Base-by-base conservation (phyloP, 352 stramenopile genomes). In the Globisporangium parvum region DNA sequence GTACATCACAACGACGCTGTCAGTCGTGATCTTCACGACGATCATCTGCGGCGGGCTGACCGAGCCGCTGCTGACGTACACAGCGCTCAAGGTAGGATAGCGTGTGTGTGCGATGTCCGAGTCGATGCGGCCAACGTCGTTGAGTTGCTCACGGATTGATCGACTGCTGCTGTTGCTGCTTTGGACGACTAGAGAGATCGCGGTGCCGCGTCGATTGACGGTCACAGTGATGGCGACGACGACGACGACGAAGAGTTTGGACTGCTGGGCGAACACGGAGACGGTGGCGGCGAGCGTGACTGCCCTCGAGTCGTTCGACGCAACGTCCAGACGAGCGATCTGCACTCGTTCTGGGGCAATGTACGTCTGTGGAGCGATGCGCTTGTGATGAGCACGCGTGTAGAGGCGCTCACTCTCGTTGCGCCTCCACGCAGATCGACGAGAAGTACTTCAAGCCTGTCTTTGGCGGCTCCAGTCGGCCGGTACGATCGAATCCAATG, bases 1-100 rank as follows among this genome's bases (percentile, higher is more conserved):
- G 6, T 89, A 89, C 52, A 68, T 86, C 48, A 89, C 79, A 15
- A 89, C 79, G 6, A 89, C 79, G 26, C 66, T 89, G 0, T 82
- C 74, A 28, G 79, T 99, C 40, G 96, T 97, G 20, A 95, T 99
- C 45, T 97, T 98, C 66, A 99, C 95, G 3, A 98, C 95, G 2
- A 77, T 99, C 46, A 93, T 98, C 47, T 98, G 91, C 67, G 96
- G 95, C 42, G 92, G 90, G 5, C 62, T 96, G 50, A 97, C 89
- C 0, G 90, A 96, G 61, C 86, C 89, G 8, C 61, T 96, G 37
- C 75, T 98, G 10, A 90, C 81, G 20, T 84, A 87, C 50, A 89
- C 76, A 0, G 56, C 81, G 53, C 67, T 89, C 35, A 89, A 87
- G 69, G 74, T 83, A 55, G n/a, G 45, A n/a, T 18, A 23, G 9